Evolutionary conservation across 1,284 basidiomycete species (phyloP).

Genomic region (Tilletia setariae): DNA sequence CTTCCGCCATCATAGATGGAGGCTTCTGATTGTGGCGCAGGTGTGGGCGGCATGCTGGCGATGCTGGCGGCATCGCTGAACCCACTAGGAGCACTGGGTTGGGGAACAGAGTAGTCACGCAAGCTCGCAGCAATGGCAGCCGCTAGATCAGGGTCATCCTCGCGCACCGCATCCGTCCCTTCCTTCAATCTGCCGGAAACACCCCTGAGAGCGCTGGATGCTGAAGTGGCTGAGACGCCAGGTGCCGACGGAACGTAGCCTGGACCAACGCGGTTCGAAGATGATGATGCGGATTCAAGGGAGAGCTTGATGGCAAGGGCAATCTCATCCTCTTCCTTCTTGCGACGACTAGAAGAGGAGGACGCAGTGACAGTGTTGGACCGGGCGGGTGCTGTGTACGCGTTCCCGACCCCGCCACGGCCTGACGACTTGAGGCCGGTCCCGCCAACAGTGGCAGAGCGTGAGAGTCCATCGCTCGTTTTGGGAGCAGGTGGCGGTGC

Average conservation of each 20-base stretch:
- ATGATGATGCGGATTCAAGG: constrained; percentile 56
- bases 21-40: constrained; percentile 7
- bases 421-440: constrained; percentile 31
- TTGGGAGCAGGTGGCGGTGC: constrained; percentile 28
- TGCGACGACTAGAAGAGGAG: constrained; percentile 43
- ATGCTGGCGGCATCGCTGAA: constrained; percentile 22
- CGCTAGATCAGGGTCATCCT: constrained; percentile 85
- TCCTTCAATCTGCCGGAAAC: constrained; percentile 44
- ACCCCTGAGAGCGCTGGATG: constrained; percentile 54
- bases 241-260: constrained; percentile 70
- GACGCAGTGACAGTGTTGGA: constrained; percentile 43
- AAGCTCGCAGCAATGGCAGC: constrained; percentile 95
- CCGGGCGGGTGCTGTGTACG: constrained; percentile 42
- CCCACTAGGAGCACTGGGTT: constrained; percentile 40
- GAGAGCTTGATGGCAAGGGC: constrained; percentile 90
- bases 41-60: constrained; percentile 4
- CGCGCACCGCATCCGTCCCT: constrained; percentile 71
- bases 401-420: constrained; percentile 29
- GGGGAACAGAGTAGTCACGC: constrained; percentile 61
- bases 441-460: constrained; percentile 29
- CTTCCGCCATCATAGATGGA: constrained; percentile 12
- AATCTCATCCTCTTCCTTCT: constrained; percentile 75
- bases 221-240: constrained; percentile 59
- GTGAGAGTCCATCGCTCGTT: constrained; percentile 31
- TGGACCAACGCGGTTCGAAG: constrained; percentile 14